Evolutionary conservation across 2,329 filamentous ascomycete genomes (phyloP), one percentile per base, ranked within the genome.

Genomic region (Aspergillaceae sp.): DNA sequence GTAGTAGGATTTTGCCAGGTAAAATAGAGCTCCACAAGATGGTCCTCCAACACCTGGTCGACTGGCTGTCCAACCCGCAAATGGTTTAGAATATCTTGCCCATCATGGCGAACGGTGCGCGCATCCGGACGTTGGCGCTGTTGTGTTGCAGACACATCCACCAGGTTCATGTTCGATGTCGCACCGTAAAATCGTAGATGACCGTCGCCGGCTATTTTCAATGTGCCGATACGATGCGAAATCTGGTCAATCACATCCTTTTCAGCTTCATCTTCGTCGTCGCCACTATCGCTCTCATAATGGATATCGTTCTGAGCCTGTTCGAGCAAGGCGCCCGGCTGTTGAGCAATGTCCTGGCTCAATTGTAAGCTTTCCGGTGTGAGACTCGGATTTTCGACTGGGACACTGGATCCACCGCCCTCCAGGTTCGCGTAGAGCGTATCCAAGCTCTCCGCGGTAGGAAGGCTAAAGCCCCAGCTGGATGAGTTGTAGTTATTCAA

Each of bases 1-100:
- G 69, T 68, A 37, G 66, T 67, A 4, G 71, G 63, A 41, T 75
- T 73, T 51, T 75, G 70, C 72, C 72, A 74, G 1, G 69, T 65
- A 46, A 75, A 75, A 45, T 69, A 74, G 0, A 74, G 60, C 32
- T 67, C 62, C 4, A 71, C 59, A 1, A 75, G 61, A 53, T 74
- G 72, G 29, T 68, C 61, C 45, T 73, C 71, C 4, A 74, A 51
- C 3, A 58, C 61, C 19, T 62, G 60, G 30, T 70, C 65, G 10
- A 73, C 66, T 4, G 61, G 45, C 49, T 71, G 67, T 11, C 65
- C 65, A 8, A 73, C 58, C 1, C 69, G 64, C 11, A 70, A 61
- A 40, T 71, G 63, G 37, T 69, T 67, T 19, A 73, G 50, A 7
- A 65, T 68, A 50, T 63, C 66, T 41, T 67, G 66, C 9, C 63